A percentile compares a stretch with the other conserved stretches of the same genome.
Evolutionary conservation across 225 moss, liverwort and hornwort species (phyloP).

Genomic region (Rhytidiadelphus loreus): DNA sequence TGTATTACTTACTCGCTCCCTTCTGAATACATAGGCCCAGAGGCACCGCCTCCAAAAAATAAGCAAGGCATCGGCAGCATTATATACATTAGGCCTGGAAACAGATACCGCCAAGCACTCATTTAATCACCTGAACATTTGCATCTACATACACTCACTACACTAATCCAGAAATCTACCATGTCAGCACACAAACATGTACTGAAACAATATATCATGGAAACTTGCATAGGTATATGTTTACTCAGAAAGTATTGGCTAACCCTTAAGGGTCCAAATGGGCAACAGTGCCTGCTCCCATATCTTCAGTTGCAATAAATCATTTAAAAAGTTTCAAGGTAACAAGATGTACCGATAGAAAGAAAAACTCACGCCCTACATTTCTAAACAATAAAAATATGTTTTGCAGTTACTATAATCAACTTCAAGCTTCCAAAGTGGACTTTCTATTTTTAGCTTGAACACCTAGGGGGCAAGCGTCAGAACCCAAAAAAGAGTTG

Average conservation of each 20-base stretch:
- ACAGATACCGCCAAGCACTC: not conserved
- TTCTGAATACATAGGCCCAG: constrained; percentile 56
- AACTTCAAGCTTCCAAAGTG: not conserved
- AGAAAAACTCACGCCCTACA: not conserved
- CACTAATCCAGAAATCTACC: not conserved
- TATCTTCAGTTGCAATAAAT: not conserved
- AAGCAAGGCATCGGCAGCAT: constrained; percentile 99
- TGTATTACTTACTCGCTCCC: constrained; percentile 61
- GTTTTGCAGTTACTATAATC: not conserved
- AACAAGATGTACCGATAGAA: not conserved
- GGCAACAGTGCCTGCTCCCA: not conserved
- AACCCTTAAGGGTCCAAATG: not conserved
- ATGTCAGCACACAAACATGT: not conserved
- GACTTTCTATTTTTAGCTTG: not conserved
- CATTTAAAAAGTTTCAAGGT: not conserved
- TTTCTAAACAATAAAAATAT: not conserved
- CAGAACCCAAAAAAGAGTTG: not conserved
- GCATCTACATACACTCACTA: not conserved
- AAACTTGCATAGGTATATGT: not conserved
- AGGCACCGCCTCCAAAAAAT: constrained; percentile 72
- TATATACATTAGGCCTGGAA: constrained; percentile 88
- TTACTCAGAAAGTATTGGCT: not conserved
- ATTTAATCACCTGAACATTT: not conserved
- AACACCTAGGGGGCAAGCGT: not conserved
- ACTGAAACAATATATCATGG: not conserved